phyloP scores from a whole-genome alignment of 768 basidiomycete species.

The Xanthoconium stramineum region DNA sequence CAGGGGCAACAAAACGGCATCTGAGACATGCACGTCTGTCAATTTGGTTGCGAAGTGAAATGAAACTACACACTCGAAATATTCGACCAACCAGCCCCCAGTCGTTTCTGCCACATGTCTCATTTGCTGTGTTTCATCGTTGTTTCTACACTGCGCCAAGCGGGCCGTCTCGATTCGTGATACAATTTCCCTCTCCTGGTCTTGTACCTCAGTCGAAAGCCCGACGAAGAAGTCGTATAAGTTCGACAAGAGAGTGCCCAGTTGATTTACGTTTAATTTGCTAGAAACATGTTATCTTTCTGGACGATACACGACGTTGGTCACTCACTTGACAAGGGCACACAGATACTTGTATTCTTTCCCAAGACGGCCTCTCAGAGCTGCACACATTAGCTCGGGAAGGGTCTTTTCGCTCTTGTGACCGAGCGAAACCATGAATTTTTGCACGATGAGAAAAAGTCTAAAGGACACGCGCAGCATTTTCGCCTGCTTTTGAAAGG shows the following conservation, averaged over 20 bases:
- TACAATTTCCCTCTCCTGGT: slow-evolving; percentile 33
- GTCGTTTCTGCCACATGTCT: slow-evolving; percentile 28
- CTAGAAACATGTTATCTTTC: slow-evolving; percentile 27
- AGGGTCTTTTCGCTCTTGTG: slow-evolving; percentile 36
- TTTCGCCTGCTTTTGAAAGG: slow-evolving; percentile 32
- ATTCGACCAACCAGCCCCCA: slow-evolving; percentile 49
- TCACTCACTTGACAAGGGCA: slow-evolving; percentile 45
- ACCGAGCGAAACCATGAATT: slow-evolving; percentile 42
- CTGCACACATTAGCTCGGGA: slow-evolving; percentile 43
- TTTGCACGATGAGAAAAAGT: slow-evolving; percentile 42
- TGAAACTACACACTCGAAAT: slow-evolving; percentile 42
- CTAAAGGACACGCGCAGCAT: slow-evolving; percentile 47
- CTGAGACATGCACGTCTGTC: slow-evolving; percentile 29
- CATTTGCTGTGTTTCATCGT: slow-evolving; percentile 14
- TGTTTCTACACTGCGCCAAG: slow-evolving; percentile 17
- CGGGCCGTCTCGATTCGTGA: slow-evolving; percentile 24
- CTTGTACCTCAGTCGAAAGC: slow-evolving; percentile 32
- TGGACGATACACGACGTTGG: not conserved
- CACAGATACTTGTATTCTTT: slow-evolving; percentile 45
- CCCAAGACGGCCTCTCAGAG: slow-evolving; percentile 42
- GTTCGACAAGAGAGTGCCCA: slow-evolving; percentile 38
- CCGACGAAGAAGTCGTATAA: slow-evolving; percentile 39
- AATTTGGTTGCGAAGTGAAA: not conserved
- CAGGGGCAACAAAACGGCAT: slow-evolving; percentile 42
- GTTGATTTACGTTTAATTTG: slow-evolving; percentile 38